Base-by-base conservation (phyloP, 345 rosid species). In the Lagerstroemia speciosa region DNA sequence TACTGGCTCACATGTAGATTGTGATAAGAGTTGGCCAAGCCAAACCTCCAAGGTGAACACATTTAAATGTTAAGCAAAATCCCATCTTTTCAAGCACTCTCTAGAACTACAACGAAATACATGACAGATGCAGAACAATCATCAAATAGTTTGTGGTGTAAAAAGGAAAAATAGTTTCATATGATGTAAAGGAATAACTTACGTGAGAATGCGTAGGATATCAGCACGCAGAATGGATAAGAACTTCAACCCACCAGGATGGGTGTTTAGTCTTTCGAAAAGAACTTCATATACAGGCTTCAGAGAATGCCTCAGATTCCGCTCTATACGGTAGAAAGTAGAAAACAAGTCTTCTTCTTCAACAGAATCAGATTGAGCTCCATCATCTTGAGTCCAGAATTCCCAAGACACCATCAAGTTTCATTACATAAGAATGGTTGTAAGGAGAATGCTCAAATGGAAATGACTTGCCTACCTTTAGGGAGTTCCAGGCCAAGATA, bases 191-290 rank as follows among this genome's bases (percentile, higher is more conserved):
- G 4, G 19, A 24, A 74, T 78, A 76, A 73, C 86, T 83, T 91
- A 94, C 96, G 45, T 57, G 73, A 94, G 89, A 74, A 86, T 73
- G 0, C 81, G 82, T 53, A 89, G 81, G 60, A 91, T 86, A 83
- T 94, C 96, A 55, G 98, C 92, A 24, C 96, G 92, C 62, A 94
- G 83, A 65, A 80, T 66, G 41, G 90, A 72, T 79, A 94, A 77
- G 82, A 91, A 79, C 80, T 82, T 87, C 88, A 91, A 71, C 33
- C 99, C 98, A 70, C 90, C 96, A 27, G 89, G 86, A 71, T 94
- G 93, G 38, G 82, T 91, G 78, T 91, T 91, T 67, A 94, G 77
- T 66, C 93, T 80, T 75, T 94, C 95, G 78, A 94, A 94, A 63
- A 94, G 88, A 73, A 77, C 72, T 78, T 88, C 96, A 83, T 89